phyloP scores from a whole-genome alignment of 345 rosid genomes.

The Erucastrum elatum region DNA sequence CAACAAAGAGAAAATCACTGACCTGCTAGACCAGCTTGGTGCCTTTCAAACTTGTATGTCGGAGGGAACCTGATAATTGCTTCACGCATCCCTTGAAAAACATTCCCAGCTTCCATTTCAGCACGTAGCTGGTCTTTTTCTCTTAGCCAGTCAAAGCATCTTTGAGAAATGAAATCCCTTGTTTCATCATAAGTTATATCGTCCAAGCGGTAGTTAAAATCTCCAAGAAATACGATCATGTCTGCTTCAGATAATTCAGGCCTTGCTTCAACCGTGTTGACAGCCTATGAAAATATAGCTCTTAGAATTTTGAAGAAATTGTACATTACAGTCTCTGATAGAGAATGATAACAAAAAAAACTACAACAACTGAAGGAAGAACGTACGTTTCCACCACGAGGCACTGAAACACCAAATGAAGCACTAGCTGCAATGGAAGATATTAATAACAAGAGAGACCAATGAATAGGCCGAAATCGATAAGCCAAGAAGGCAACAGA shows the following conservation, averaged over 20 bases:
- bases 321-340: slow-evolving; percentile 13
- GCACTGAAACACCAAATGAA: slow-evolving; percentile 58
- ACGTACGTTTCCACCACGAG: slow-evolving; percentile 65
- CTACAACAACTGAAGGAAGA: not conserved
- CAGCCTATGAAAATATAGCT: slow-evolving; percentile 43
- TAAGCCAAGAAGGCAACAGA: slow-evolving; percentile 58
- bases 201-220: slow-evolving; percentile 77
- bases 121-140: slow-evolving; percentile 75
- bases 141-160: slow-evolving; percentile 87
- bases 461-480: slow-evolving; percentile 67
- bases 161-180: slow-evolving; percentile 76
- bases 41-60: slow-evolving; percentile 76
- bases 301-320: slow-evolving; percentile 1
- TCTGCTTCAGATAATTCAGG: slow-evolving; percentile 84
- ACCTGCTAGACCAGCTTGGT: slow-evolving; percentile 79
- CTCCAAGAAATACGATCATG: slow-evolving; percentile 77
- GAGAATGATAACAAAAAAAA: slow-evolving; percentile 6
- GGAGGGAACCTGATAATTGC: slow-evolving; percentile 79
- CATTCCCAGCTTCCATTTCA: slow-evolving; percentile 81
- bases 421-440: slow-evolving; percentile 82
- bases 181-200: slow-evolving; percentile 85
- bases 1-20: slow-evolving; percentile 19
- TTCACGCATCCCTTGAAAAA: slow-evolving; percentile 89
- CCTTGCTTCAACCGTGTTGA: slow-evolving; percentile 47
- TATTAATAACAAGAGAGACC: slow-evolving; percentile 74